Evolutionary conservation across 2,329 filamentous ascomycete genomes (phyloP).

Genomic region (Anthostomella pinea): DNA sequence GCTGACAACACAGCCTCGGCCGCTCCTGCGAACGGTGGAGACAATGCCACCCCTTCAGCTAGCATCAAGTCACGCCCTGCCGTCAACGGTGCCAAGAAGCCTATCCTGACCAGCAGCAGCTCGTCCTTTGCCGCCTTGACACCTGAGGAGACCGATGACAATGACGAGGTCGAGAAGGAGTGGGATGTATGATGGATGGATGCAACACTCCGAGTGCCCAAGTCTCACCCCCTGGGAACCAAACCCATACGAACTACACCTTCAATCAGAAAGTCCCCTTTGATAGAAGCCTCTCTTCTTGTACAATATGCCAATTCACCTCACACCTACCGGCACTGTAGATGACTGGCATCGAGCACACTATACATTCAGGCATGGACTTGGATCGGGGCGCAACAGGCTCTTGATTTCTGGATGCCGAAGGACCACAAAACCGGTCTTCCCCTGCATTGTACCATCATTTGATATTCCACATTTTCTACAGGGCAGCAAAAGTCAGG

Average conservation of each 20-base stretch:
- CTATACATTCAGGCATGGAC: constrained; percentile 14
- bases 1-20: constrained; percentile 30
- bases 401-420: constrained; percentile 17
- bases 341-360: constrained; percentile 15
- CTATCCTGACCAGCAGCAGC: constrained; percentile 29
- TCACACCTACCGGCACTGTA: constrained; percentile 14
- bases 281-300: too few relatives aligned
- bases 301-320: constrained; percentile 22
- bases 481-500: constrained; percentile 4
- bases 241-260: too few relatives aligned
- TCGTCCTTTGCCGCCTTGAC: constrained; percentile 34
- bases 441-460: constrained; percentile 20
- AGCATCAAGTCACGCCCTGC: constrained; percentile 19
- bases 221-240: too few relatives aligned
- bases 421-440: constrained; percentile 13
- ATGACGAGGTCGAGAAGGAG: constrained; percentile 32
- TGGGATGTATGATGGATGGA: constrained; percentile 37
- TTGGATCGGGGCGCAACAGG: constrained; percentile 23
- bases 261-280: too few relatives aligned
- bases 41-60: constrained; percentile 14
- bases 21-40: constrained; percentile 16
- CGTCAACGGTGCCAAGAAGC: constrained; percentile 29
- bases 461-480: constrained; percentile 19
- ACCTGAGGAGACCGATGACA: constrained; percentile 30
- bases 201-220: too few relatives aligned